These are phyloP conservation scores for Phytopythium cucurbitacearum DNA, from an alignment of 352 stramenopile genomes.

Conservation along the genomic window DNA sequence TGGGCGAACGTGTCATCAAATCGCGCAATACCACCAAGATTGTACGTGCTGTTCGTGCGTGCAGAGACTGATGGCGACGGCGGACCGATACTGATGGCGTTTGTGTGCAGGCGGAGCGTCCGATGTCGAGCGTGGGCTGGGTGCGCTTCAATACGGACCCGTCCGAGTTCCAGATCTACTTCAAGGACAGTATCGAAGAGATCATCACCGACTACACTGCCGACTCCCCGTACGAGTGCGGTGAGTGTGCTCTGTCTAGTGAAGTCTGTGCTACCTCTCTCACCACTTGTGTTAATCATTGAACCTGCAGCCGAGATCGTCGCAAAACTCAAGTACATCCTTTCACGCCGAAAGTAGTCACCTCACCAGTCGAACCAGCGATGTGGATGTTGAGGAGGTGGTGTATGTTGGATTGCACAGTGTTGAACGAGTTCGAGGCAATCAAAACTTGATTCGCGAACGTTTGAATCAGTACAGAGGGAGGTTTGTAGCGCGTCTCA, in stretches of 20 bases:
- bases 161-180: constrained; percentile 88
- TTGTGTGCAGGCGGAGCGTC: constrained; percentile 58
- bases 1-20: constrained; percentile 86
- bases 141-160: constrained; percentile 84
- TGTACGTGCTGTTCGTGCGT: constrained; percentile 37
- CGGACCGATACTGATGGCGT: background rate
- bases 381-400: constrained; percentile 1
- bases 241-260: constrained; percentile 35
- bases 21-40: constrained; percentile 87
- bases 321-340: constrained; percentile 89
- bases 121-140: constrained; percentile 83
- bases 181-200: constrained; percentile 85
- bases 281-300: constrained; percentile 3
- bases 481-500: constrained; percentile 70
- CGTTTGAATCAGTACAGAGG: constrained; percentile 12
- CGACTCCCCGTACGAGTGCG: constrained; percentile 86
- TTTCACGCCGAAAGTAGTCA: constrained; percentile 70
- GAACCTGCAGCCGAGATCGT: constrained; percentile 72
- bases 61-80: background rate
- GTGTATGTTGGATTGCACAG: no score
- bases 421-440: background rate
- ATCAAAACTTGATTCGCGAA: no score
- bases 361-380: background rate
- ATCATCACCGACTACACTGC: constrained; percentile 88
- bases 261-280: no score